Conservation (phyloP, 768 basidiomycete genomes). For the Agaricus subrufescens region DNA sequence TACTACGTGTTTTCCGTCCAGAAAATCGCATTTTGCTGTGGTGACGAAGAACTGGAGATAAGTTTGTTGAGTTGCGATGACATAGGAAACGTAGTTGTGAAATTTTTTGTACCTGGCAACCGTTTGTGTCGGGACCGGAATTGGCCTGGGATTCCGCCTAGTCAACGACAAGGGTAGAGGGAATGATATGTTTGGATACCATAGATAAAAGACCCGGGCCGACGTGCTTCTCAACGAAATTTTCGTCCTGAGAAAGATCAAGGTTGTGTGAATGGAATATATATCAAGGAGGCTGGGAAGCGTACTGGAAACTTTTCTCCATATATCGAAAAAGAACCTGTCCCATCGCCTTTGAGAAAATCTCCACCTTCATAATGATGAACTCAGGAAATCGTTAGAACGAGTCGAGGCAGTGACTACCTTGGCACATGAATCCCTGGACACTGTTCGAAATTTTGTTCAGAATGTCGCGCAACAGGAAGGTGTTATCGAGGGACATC, state of each 20-base stretch:
- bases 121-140: slow-evolving; percentile 91
- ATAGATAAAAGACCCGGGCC: slow-evolving; percentile 88
- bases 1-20: slow-evolving; percentile 93
- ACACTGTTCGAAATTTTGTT: slow-evolving; percentile 43
- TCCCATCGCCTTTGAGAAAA: slow-evolving; percentile 92
- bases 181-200: slow-evolving; percentile 38
- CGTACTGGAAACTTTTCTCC: slow-evolving; percentile 88
- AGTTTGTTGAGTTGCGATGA: not conserved
- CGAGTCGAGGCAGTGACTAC: slow-evolving; percentile 26
- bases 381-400: slow-evolving; percentile 1
- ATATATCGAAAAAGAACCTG: slow-evolving; percentile 95
- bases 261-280: not conserved
- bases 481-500: slow-evolving; percentile 1
- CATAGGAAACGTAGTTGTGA: not conserved
- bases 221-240: slow-evolving; percentile 86
- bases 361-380: slow-evolving; percentile 65
- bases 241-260: slow-evolving; percentile 68
- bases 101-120: slow-evolving; percentile 58
- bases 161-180: not conserved
- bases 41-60: slow-evolving; percentile 90
- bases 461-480: not conserved
- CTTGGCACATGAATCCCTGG: slow-evolving; percentile 97
- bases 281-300: not conserved
- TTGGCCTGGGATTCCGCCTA: slow-evolving; percentile 60
- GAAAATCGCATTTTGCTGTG: slow-evolving; percentile 89